These are phyloP conservation scores for Opeltia flavorubescens DNA, from an alignment of 495 filamentous ascomycete genomes.

Conservation along the genomic window DNA sequence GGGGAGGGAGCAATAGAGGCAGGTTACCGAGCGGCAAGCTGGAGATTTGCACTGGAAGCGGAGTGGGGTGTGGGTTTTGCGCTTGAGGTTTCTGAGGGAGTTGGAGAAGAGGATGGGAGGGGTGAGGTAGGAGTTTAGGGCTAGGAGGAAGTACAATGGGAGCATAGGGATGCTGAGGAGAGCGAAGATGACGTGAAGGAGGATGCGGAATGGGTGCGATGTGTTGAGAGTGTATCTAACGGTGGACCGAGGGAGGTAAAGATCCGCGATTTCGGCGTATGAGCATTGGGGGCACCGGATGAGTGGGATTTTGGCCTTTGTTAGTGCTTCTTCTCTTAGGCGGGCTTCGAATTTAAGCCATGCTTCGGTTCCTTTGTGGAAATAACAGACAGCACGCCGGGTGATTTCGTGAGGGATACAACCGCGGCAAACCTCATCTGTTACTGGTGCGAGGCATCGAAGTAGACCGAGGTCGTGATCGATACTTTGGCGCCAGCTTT, in stretches of 20 bases:
- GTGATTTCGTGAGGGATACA: conserved; percentile 52
- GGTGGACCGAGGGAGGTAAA: conserved; percentile 42
- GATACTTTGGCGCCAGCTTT: conserved; percentile 76
- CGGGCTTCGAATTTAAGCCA: conserved; percentile 62
- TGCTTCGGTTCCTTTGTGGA: conserved; percentile 53
- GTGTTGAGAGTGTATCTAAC: conserved; percentile 35
- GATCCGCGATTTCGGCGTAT: conserved; percentile 78
- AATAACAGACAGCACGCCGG: conserved; percentile 52
- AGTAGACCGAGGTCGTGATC: conserved; percentile 55
- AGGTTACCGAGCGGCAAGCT: conserved; percentile 52
- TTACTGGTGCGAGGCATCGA: conserved; percentile 62
- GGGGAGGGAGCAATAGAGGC: conserved; percentile 53
- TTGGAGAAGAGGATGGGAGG: conserved; percentile 29
- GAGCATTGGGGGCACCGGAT: conserved; percentile 79
- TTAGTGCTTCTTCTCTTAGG: conserved; percentile 54
- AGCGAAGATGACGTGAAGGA: conserved; percentile 24
- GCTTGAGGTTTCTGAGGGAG: conserved; percentile 44
- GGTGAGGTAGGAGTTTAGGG: conserved; percentile 26
- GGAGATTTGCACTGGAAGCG: conserved; percentile 61
- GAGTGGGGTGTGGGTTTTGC: conserved; percentile 48
- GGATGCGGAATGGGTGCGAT: background rate
- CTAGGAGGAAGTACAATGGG: conserved; percentile 27
- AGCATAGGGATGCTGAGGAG: conserved; percentile 19
- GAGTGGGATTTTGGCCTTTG: conserved; percentile 58
- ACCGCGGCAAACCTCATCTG: conserved; percentile 52